Percentiles rank a stretch among this genome's conserved stretches.
phyloP scores from a whole-genome alignment of 2,329 filamentous ascomycete species.

The Meredithiella fracta region DNA sequence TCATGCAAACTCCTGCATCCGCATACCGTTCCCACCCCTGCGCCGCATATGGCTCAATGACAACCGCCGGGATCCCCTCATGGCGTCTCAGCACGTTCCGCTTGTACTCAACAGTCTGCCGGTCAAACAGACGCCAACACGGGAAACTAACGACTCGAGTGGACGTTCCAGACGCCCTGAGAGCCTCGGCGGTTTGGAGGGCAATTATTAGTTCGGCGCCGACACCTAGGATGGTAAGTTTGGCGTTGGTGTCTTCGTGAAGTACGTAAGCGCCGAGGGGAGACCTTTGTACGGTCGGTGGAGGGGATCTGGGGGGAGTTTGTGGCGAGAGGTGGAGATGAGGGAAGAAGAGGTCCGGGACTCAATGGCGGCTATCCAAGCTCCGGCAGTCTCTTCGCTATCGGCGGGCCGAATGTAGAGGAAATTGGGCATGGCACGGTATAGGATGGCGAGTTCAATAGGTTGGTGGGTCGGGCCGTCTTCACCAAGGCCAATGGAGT shows the following conservation, averaged over 20 bases:
- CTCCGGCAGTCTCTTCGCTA: conserved; percentile 39
- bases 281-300: conserved; percentile 26
- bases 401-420: conserved; percentile 44
- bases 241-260: conserved; percentile 26
- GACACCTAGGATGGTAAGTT: conserved; percentile 29
- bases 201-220: conserved; percentile 24
- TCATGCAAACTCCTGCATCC: conserved; percentile 37
- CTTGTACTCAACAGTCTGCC: conserved; percentile 27
- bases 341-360: conserved; percentile 27
- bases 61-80: conserved; percentile 32
- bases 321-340: conserved; percentile 32
- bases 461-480: conserved; percentile 48
- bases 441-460: conserved; percentile 38
- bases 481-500: conserved; percentile 42
- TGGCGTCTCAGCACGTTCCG: conserved; percentile 28
- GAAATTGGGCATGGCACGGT: conserved; percentile 46
- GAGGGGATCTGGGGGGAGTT: conserved; percentile 24
- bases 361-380: conserved; percentile 33
- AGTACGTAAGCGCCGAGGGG: conserved; percentile 31
- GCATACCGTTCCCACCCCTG: conserved; percentile 46
- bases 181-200: conserved; percentile 22
- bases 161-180: conserved; percentile 25
- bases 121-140: conserved; percentile 28
- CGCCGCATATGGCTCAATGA: conserved; percentile 42
- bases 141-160: conserved; percentile 29